Percentiles rank a stretch among this genome's conserved stretches.
phyloP scores from a whole-genome alignment of 306 rosid species.

The Dryas octopetala region DNA sequence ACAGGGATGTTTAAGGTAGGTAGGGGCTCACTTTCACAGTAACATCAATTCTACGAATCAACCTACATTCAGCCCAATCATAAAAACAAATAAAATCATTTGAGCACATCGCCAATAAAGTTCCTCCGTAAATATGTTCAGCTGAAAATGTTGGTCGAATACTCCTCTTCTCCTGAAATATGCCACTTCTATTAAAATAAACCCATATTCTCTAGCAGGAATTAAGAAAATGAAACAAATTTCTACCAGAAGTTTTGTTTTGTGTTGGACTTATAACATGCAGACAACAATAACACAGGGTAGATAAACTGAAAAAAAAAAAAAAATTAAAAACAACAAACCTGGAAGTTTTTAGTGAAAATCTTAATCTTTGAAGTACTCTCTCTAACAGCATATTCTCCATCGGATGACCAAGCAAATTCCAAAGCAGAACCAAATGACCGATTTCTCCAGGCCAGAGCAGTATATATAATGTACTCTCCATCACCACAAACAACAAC shows the following conservation, averaged over 20 bases:
- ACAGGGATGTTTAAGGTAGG: slow-evolving; percentile 9
- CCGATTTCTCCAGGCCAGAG: slow-evolving; percentile 98
- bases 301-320: neutral
- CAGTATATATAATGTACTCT: slow-evolving; percentile 93
- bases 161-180: slow-evolving; percentile 87
- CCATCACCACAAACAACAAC: slow-evolving; percentile 99
- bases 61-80: slow-evolving; percentile 97
- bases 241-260: neutral
- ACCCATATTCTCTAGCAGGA: slow-evolving; percentile 10
- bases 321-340: slow-evolving; percentile 24
- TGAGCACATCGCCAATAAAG: slow-evolving; percentile 92
- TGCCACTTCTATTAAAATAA: slow-evolving; percentile 19
- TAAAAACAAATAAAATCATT: slow-evolving; percentile 98
- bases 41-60: slow-evolving; percentile 95
- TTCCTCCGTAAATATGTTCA: slow-evolving; percentile 88
- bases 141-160: slow-evolving; percentile 94
- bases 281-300: slow-evolving; percentile 7
- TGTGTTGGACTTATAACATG: neutral
- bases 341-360: slow-evolving; percentile 95
- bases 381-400: slow-evolving; percentile 94
- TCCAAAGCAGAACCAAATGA: slow-evolving; percentile 98
- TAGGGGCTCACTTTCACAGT: slow-evolving; percentile 74
- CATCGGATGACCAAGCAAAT: slow-evolving; percentile 93
- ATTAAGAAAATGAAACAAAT: neutral
- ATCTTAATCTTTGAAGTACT: slow-evolving; percentile 94